Evolutionary conservation across 345 rosid genomes (phyloP), one percentile per base, ranked within the genome.

Genomic region (Camelina laxa): DNA sequence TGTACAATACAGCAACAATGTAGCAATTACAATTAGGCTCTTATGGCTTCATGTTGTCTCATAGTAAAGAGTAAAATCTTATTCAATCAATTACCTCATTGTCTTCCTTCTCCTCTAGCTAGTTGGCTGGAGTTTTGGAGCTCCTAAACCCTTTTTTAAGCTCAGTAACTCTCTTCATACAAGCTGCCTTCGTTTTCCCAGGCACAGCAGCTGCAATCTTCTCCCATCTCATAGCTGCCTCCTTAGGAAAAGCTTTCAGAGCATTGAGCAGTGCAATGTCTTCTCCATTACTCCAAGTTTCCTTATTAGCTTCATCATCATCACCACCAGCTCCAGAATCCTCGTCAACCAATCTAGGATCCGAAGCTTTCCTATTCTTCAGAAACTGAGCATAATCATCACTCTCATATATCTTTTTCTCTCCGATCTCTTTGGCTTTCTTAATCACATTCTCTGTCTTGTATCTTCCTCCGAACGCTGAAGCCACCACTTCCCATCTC

Each of bases 251-350:
- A 0, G 84, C 83, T 76, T 91, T 94, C 74, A 94, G 65, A 7
- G 97, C 97, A 85, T 91, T 94, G 10, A 91, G 86, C 88, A 94
- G 54, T 3, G 99, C 95, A 73, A 94, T 84, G 60, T 91, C 99
- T 76, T 91, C 97, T 8, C 76, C 87, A 60, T 85, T 73, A 69
- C 76, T 87, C 99, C 99, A 94, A 55, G 2, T 30, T 15, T 68
- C 72, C 42, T 54, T 69, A n/a, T 24, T 16, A 61, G 1, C 69
- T 31, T 61, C 80, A 0, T 69, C 77, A 0, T 69, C 77, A 47
- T 38, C 70, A 60, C 75, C 85, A 7, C 60, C 84, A 27, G 20
- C 27, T 14, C 58, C 85, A 1, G 36, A 77, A 2, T 58, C 53
- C 11, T 67, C 76, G 1, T 38, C 83, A 16, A 38, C 84, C 45